Conservation (phyloP, 257 asterid genomes). For the Solanum piurae region DNA sequence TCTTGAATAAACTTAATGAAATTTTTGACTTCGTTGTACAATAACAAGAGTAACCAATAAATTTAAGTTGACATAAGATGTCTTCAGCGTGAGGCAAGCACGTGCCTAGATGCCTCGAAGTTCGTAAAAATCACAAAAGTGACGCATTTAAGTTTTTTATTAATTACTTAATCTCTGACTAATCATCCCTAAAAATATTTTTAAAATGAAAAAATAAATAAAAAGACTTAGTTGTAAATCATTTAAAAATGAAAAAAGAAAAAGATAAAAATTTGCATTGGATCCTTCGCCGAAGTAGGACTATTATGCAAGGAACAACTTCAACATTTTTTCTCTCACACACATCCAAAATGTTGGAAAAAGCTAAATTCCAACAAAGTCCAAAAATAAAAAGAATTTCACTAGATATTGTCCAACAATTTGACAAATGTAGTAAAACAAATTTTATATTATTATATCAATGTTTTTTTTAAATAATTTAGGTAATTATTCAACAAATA, state of each 20-base stretch:
- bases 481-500: neutral
- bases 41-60: too few species aligned
- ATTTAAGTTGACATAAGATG: neutral
- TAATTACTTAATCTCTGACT: neutral
- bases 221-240: neutral
- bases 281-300: conserved; percentile 1
- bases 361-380: neutral
- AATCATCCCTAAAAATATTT: neutral
- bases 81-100: neutral
- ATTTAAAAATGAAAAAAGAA: neutral
- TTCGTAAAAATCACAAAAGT: neutral
- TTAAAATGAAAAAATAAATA: neutral
- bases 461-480: too few species aligned
- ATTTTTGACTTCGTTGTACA: too few species aligned
- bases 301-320: neutral
- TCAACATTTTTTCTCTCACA: neutral
- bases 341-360: neutral
- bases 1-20: rapidly evolving
- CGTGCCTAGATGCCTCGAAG: neutral
- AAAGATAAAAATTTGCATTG: neutral
- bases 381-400: neutral
- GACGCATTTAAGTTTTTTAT: neutral
- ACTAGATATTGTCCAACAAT: neutral
- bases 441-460: too few species aligned
- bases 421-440: neutral